Evolutionary conservation across 306 rosid species (phyloP).

Genomic region (Corylus avellana): DNA sequence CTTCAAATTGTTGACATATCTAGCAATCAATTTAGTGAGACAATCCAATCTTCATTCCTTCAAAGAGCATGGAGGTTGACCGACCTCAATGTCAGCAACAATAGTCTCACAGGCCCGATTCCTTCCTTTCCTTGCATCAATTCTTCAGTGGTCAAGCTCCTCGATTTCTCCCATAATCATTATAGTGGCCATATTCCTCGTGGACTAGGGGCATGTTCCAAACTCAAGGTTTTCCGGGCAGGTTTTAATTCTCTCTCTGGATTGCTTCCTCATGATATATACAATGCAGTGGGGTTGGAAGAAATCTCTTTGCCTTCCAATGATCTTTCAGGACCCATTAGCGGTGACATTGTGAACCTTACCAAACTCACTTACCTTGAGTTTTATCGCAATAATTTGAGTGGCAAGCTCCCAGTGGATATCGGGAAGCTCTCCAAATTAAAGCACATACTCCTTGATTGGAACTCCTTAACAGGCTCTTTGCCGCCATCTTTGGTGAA

Average conservation of each 20-base stretch:
- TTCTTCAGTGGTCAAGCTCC: not conserved
- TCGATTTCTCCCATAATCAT: not conserved
- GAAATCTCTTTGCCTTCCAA: too few relatives aligned
- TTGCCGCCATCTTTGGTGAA: not conserved
- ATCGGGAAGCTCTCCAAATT: not conserved
- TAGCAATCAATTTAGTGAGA: too few relatives aligned
- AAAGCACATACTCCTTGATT: not conserved
- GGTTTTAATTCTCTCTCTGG: not conserved
- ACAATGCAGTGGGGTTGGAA: not conserved
- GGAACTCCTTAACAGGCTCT: not conserved
- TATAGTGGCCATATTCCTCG: not conserved
- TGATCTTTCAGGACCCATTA: too few relatives aligned
- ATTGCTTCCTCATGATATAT: not conserved
- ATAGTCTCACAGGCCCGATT: not conserved
- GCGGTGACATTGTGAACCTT: too few relatives aligned
- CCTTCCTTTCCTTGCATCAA: not conserved
- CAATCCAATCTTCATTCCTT: not conserved
- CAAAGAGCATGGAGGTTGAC: not conserved
- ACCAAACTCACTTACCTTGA: not conserved
- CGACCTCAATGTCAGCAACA: not conserved
- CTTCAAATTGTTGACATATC: too few relatives aligned
- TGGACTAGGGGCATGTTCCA: conserved; percentile 1
- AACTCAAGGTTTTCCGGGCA: not conserved
- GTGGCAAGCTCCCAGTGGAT: not conserved
- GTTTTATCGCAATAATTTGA: not conserved